A percentile compares a stretch with the other conserved stretches of the same genome.
These are phyloP conservation scores for Nematodospora anomalae DNA, from an alignment of 1,139 yeast genomes.

Conservation along the genomic window DNA sequence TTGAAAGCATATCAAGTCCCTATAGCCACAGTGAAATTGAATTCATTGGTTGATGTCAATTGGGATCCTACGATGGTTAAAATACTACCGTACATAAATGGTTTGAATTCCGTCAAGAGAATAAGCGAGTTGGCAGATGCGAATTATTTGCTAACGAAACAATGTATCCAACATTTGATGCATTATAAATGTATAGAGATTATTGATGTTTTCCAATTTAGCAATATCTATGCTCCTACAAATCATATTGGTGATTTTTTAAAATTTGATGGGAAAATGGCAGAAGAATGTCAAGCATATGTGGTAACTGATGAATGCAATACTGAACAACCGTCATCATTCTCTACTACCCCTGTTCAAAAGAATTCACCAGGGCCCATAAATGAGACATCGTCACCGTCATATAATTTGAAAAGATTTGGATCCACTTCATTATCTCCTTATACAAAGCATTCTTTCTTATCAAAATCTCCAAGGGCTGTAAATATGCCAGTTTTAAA, in stretches of 20 bases:
- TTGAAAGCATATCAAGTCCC: conserved; percentile 83
- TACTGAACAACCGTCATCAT: conserved; percentile 11
- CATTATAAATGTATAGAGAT: conserved; percentile 85
- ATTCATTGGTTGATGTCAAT: conserved; percentile 73
- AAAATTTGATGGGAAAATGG: conserved; percentile 56
- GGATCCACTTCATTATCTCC: conserved; percentile 20
- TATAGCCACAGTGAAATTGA: conserved; percentile 72
- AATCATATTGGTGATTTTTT: conserved; percentile 70
- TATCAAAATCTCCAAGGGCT: conserved; percentile 13
- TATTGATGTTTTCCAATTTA: conserved; percentile 84
- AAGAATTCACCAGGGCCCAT: conserved; percentile 9
- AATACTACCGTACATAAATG: conserved; percentile 82
- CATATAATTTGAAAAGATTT: conserved; percentile 10
- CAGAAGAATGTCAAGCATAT: conserved; percentile 84
- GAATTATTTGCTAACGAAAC: conserved; percentile 73
- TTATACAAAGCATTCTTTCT: conserved; percentile 8
- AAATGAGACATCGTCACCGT: conserved; percentile 10
- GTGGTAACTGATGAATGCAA: conserved; percentile 42
- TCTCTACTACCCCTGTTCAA: conserved; percentile 9
- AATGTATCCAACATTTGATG: conserved; percentile 87
- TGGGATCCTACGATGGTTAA: conserved; percentile 98
- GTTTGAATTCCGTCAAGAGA: conserved; percentile 75
- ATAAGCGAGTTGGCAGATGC: conserved; percentile 83
- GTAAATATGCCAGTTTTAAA: conserved; percentile 6
- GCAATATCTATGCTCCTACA: conserved; percentile 87